Conservation (phyloP, 2,329 filamentous ascomycete genomes). For the Fusarium verticillioides region DNA sequence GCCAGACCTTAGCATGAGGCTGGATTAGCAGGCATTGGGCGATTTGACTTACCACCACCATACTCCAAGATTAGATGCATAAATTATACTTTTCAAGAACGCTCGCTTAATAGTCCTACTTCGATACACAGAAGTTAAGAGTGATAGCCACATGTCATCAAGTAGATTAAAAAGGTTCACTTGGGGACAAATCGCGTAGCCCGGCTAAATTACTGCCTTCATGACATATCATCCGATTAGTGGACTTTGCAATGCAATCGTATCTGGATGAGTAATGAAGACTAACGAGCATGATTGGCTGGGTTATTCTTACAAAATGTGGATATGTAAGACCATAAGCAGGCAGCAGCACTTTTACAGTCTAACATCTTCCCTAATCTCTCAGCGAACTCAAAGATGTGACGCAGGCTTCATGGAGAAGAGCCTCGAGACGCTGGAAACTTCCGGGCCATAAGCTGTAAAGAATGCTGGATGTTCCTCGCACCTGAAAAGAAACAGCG, state of each 20-base stretch:
- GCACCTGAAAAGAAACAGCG: background rate
- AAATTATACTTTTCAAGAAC: accelerated
- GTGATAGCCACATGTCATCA: accelerated
- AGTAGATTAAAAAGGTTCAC: background rate
- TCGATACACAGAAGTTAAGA: accelerated
- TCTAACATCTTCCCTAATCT: background rate
- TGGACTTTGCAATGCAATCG: background rate
- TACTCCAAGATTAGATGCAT: accelerated
- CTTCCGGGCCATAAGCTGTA: background rate
- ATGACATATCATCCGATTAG: background rate
- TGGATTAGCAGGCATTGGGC: accelerated
- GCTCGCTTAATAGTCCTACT: background rate
- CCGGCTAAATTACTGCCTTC: too few relatives aligned
- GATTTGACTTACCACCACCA: too few relatives aligned
- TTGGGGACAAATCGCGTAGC: background rate
- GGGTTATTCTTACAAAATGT: background rate
- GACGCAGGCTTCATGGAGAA: background rate
- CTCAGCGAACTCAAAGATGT: background rate
- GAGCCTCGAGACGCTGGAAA: too few relatives aligned
- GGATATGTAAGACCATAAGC: background rate
- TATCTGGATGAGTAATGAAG: background rate
- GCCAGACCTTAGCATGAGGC: background rate
- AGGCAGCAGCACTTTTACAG: background rate
- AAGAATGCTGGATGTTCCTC: constrained; percentile 6
- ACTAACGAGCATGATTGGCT: background rate